Evolutionary conservation across 495 filamentous ascomycete species (phyloP).

Genomic region (Geoglossum glabrum): DNA sequence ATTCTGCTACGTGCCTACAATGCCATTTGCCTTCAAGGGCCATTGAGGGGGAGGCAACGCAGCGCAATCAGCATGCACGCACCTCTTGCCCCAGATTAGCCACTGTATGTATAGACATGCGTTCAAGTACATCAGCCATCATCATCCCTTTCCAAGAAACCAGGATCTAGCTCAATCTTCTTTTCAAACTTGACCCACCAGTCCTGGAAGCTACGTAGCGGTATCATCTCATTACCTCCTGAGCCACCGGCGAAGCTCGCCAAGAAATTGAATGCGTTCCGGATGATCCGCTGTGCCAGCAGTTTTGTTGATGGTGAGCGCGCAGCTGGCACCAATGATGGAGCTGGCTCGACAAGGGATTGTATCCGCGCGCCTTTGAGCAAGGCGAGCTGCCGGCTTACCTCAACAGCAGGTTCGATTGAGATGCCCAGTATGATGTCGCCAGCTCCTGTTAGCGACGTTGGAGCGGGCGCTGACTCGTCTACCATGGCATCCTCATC

Average conservation of each 20-base stretch:
- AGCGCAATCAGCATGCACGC: not conserved
- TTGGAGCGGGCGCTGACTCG: conserved; percentile 11
- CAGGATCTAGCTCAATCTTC: conserved; percentile 64
- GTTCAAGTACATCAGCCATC: conserved; percentile 7
- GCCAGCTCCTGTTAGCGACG: conserved; percentile 9
- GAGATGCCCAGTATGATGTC: conserved; percentile 59
- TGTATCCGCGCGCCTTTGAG: conserved; percentile 25
- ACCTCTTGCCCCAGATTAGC: not conserved
- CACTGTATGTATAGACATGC: too few relatives aligned
- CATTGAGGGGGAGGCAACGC: not conserved
- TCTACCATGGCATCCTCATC: conserved; percentile 27
- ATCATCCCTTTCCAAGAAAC: conserved; percentile 70
- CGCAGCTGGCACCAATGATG: conserved; percentile 14
- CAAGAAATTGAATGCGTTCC: conserved; percentile 93
- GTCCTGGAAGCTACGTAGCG: conserved; percentile 75
- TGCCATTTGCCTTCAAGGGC: not conserved
- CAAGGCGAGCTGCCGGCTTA: conserved; percentile 45
- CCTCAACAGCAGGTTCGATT: conserved; percentile 51
- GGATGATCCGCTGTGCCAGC: conserved; percentile 81
- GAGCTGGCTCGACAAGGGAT: conserved; percentile 10
- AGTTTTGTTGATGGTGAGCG: conserved; percentile 39
- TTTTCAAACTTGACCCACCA: conserved; percentile 98
- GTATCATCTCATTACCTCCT: conserved; percentile 57
- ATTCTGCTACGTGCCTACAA: not conserved
- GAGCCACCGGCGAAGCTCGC: conserved; percentile 47